These are phyloP conservation scores for Ustilago lituana DNA, from an alignment of 1,284 basidiomycete genomes.

Conservation along the genomic window DNA sequence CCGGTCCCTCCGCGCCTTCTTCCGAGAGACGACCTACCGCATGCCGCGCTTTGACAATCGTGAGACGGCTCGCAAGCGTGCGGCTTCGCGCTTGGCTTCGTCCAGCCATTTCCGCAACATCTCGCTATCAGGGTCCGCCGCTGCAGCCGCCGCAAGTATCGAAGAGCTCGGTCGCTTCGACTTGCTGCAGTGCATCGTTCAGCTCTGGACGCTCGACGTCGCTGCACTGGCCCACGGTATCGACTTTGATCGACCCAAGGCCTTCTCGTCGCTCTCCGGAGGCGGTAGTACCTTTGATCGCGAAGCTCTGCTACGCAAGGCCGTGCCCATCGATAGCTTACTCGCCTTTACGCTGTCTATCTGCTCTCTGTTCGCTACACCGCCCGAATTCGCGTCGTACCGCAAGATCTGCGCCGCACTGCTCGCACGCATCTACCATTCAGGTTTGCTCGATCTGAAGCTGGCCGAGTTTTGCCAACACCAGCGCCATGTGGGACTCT, in stretches of 20 bases:
- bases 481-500: slow-evolving; percentile 22
- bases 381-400: slow-evolving; percentile 25
- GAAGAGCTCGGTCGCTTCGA: slow-evolving; percentile 53
- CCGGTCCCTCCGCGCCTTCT: slow-evolving; percentile 40
- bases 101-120: slow-evolving; percentile 25
- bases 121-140: slow-evolving; percentile 26
- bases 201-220: slow-evolving; percentile 55
- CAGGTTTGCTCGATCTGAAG: slow-evolving; percentile 14
- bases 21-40: slow-evolving; percentile 46
- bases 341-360: slow-evolving; percentile 35
- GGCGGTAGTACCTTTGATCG: slow-evolving; percentile 18
- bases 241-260: slow-evolving; percentile 9
- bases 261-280: slow-evolving; percentile 21
- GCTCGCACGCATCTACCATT: slow-evolving; percentile 22
- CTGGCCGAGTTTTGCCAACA: slow-evolving; percentile 27
- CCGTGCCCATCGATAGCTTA: slow-evolving; percentile 45
- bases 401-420: slow-evolving; percentile 25
- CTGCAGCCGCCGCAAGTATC: slow-evolving; percentile 23
- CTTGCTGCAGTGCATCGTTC: slow-evolving; percentile 53
- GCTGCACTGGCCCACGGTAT: slow-evolving; percentile 42
- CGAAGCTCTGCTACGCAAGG: slow-evolving; percentile 37
- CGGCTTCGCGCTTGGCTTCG: slow-evolving; percentile 17
- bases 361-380: slow-evolving; percentile 31
- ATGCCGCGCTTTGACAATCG: slow-evolving; percentile 38
- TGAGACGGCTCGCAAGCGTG: slow-evolving; percentile 31